Base-by-base conservation (phyloP, 2,329 filamentous ascomycete genomes). In the Aspergillus sp. region DNA sequence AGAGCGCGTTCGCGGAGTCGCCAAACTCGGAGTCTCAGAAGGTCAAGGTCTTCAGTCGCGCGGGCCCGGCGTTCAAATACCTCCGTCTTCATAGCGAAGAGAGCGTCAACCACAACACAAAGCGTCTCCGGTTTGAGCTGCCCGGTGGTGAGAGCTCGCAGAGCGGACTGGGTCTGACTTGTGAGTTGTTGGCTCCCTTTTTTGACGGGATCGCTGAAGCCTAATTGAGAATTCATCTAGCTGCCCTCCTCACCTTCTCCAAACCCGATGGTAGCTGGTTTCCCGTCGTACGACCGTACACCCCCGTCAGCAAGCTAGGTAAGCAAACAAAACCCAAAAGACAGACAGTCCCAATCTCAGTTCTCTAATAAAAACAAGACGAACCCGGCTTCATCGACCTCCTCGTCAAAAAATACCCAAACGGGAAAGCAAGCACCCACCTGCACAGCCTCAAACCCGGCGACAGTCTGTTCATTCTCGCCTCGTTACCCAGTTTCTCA, bases 331-430 rank as follows among this genome's bases (percentile, higher is more conserved):
- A 6, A 8, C 27, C 25, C 2, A 11, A 14, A 21, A 17, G 3
- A 5, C 17, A 7, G 21, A 3, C 21, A 7, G 15, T 11, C 43
- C 45, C 27, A 31, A 31, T 11, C 8, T 6, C 14, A 14, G 9
- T 33, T 37, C 33, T 25, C 17, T 27, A 46, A 53, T 40, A 53
- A 59, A 15, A 9, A 53, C 14, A 68, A 82, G 83, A 85, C 39
- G 77, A 85, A 39, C 77, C 79, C 2, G 87, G 87, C 6, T 77
- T 77, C 56, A 65, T 91, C 6, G 86, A 89, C 9, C 76, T 90
- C 17, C 75, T 90, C 46, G 81, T 91, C 14, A 91, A 90, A 72
- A 78, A 82, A 57, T 91, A 90, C 65, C 87, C 87, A 2, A 74
- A 81, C 52, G 88, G 88, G 60, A 85, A 84, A 72, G 82, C 83